These are phyloP conservation scores for Fusarium xyrophilum DNA, from an alignment of 2,329 filamentous ascomycete species.

Conservation along the genomic window DNA sequence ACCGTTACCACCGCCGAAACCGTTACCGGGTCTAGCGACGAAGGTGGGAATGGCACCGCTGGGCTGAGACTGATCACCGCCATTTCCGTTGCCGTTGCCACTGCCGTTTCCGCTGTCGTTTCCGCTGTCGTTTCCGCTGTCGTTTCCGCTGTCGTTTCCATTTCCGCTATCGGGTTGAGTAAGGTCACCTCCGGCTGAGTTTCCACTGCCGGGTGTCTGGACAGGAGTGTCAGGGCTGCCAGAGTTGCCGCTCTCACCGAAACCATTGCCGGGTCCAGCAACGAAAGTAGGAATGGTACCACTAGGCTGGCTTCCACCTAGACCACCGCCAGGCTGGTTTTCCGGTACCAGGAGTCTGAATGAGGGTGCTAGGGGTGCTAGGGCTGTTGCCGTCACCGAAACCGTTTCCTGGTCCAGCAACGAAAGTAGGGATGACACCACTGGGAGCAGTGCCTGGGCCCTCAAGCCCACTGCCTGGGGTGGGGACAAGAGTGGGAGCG, in stretches of 20 bases:
- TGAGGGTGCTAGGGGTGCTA: neutral
- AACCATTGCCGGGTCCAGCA: constrained; percentile 15
- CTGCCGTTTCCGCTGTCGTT: neutral
- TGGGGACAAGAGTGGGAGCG: constrained; percentile 19
- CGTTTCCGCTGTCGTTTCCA: neutral
- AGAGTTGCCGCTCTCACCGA: neutral
- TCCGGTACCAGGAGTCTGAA: neutral
- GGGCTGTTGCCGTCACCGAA: constrained; percentile 2
- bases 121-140: neutral
- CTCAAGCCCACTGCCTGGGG: constrained; percentile 17
- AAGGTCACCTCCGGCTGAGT: neutral
- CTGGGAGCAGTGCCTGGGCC: constrained; percentile 17
- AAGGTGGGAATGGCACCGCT: constrained; percentile 7
- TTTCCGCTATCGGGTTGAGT: neutral
- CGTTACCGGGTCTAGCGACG: constrained; percentile 15
- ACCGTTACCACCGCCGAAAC: constrained; percentile 10
- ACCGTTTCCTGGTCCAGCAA: constrained; percentile 18
- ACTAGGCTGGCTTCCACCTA: neutral
- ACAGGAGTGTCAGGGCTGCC: neutral
- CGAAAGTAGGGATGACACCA: constrained; percentile 12
- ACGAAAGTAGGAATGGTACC: constrained; percentile 14
- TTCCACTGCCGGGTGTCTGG: constrained; percentile 3
- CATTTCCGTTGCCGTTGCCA: neutral
- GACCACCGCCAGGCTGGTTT: neutral
- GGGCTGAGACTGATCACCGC: neutral